Evolutionary conservation across 2,329 filamentous ascomycete species (phyloP), one percentile per base, ranked within the genome.

Genomic region (Aspergillus aculeatinus): DNA sequence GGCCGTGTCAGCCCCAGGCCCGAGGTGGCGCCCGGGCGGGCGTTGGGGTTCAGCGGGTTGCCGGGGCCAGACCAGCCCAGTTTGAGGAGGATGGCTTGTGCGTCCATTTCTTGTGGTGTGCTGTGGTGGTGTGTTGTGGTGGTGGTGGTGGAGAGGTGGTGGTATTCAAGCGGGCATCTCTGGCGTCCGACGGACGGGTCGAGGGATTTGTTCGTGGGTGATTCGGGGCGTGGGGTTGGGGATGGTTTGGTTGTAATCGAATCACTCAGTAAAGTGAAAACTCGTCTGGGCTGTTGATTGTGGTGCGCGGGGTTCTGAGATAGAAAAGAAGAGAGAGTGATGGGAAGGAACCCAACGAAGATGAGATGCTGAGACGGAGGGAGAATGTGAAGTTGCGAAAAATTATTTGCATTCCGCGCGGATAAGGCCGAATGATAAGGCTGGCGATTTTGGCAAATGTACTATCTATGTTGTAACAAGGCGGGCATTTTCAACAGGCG

Each of bases 31-130:
- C 76, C 76, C 5, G 76, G 75, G 19, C 76, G 75, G 49, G 75
- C 73, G 63, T 76, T 87, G 62, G 89, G 85, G 72, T 96, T 92
- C 27, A 98, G 88, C 1, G 92, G 91, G 77, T 96, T 91, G 64
- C 94, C 94, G 42, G 87, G 85, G 66, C 94, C 94, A 60, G 89
- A 87, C 94, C 94, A 98, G 74, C 94, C 94, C 76, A 96, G 92
- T 67, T 87, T 85, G 67, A 88, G 87, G 68, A 98, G 87, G 69
- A 95, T 89, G 69, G 89, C 89, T 74, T 90, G 84, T 58, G 93
- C 90, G 77, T 98, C 85, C 93, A 98, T 97, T 12, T 9, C 16
- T 11, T 44, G 14, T 44, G 16, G 39, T 47, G 27, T 29, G 27
- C 27, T 10, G 27, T 29, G 27, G 27, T 29, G 27, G 27, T 9